Conservation (phyloP, 129 eudicot species). For the Tagetes patula region DNA sequence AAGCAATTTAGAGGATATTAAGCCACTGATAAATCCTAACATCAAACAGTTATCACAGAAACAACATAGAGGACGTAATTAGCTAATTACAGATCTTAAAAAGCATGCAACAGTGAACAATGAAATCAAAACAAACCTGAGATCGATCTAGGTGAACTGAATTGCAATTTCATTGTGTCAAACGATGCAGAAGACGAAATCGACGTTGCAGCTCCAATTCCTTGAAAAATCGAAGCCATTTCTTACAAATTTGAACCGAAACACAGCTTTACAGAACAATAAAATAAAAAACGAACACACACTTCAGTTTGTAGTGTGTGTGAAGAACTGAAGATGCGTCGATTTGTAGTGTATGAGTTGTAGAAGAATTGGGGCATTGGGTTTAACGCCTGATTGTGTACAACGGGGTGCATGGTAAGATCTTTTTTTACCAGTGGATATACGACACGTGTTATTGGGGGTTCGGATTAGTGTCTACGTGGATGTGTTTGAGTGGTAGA, state of each 20-base stretch:
- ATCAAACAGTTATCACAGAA: conserved; percentile 10
- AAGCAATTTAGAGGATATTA: background rate
- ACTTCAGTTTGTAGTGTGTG: conserved; percentile 11
- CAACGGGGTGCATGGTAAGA: conserved; percentile 27
- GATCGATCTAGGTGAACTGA: conserved; percentile 26
- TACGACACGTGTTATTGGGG: conserved; percentile 4
- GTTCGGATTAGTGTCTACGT: conserved; percentile 3
- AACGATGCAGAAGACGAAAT: conserved; percentile 27
- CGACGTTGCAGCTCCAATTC: conserved; percentile 41
- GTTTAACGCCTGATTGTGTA: conserved; percentile 22
- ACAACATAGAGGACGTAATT: background rate
- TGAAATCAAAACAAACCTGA: conserved; percentile 25
- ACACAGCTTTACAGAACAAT: background rate
- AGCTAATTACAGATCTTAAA: background rate
- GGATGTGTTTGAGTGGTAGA: conserved; percentile 27
- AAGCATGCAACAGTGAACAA: background rate
- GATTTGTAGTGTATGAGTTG: conserved; percentile 9
- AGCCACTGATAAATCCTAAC: background rate
- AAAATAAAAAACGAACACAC: conserved; percentile 2
- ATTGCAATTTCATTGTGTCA: conserved; percentile 35
- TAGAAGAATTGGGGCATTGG: conserved; percentile 30
- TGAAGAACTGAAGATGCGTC: conserved; percentile 7
- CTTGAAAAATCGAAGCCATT: conserved; percentile 57
- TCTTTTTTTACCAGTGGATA: background rate
- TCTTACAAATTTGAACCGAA: background rate